These are phyloP conservation scores for Pseudofabraea citricarpa DNA, from an alignment of 2,329 filamentous ascomycete genomes.

Conservation along the genomic window DNA sequence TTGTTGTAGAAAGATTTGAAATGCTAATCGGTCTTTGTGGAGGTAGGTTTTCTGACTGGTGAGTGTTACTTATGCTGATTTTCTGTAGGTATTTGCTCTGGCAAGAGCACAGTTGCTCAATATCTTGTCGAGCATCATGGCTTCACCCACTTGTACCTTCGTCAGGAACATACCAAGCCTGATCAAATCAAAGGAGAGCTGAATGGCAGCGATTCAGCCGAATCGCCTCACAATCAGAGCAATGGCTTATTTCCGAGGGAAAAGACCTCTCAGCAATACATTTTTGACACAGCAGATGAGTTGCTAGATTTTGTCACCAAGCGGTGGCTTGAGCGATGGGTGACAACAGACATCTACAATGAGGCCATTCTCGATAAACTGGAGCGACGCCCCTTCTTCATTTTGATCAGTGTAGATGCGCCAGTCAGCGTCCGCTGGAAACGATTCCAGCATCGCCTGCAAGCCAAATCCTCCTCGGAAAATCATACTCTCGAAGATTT, in stretches of 20 bases:
- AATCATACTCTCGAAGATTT: conserved; percentile 47
- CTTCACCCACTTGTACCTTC: conserved; percentile 70
- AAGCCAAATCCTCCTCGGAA: conserved; percentile 18
- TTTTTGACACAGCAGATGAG: conserved; percentile 58
- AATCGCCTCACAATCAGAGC: conserved; percentile 4
- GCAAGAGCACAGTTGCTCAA: conserved; percentile 83
- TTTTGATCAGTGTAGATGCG: conserved; percentile 87
- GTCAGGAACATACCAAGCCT: conserved; percentile 8
- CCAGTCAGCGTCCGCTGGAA: conserved; percentile 80
- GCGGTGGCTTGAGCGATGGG: conserved; percentile 78
- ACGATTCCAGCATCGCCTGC: conserved; percentile 59
- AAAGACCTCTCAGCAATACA: conserved; percentile 17
- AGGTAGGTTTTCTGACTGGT: conserved; percentile 36
- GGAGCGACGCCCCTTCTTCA: conserved; percentile 80
- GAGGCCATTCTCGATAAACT: conserved; percentile 71
- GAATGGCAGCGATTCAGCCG: conserved; percentile 6
- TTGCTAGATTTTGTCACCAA: conserved; percentile 83
- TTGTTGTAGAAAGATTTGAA: no score
- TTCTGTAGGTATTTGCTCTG: conserved; percentile 76
- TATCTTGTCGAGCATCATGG: conserved; percentile 81
- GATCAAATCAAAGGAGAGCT: neutral
- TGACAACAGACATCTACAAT: conserved; percentile 77
- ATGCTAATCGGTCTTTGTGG: conserved; percentile 79
- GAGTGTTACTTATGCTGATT: neutral
- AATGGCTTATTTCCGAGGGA: conserved; percentile 6